A percentile compares a stretch with the other conserved stretches of the same genome.
Evolutionary conservation across 169 alveolate species (phyloP).

Genomic region (Eimeria praecox): DNA sequence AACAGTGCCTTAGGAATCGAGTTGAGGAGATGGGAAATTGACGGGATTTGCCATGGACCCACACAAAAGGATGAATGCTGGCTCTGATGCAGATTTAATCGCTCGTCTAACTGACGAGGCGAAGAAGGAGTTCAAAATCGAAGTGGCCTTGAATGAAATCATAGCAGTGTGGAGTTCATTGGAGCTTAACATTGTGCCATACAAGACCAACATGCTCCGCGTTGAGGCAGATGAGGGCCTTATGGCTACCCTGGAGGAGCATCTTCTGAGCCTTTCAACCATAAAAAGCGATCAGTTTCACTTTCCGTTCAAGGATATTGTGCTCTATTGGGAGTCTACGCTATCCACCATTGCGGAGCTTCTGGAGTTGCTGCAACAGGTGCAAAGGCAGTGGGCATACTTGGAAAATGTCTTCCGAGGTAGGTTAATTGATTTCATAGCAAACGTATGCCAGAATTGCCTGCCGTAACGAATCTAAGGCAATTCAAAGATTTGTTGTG

Average conservation of each 20-base stretch:
- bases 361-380: constrained; percentile 83
- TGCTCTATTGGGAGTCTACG: constrained; percentile 85
- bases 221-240: constrained; percentile 81
- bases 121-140: constrained; percentile 86
- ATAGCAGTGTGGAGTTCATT: constrained; percentile 77
- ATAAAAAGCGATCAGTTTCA: constrained; percentile 85
- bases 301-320: constrained; percentile 85
- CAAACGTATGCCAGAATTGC: constrained; percentile 96
- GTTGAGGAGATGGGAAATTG: too few species aligned
- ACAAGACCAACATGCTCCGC: constrained; percentile 80
- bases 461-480: constrained; percentile 94
- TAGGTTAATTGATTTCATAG: constrained; percentile 88
- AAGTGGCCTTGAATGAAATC: constrained; percentile 84
- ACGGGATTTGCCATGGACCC: neutral
- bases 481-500: constrained; percentile 89
- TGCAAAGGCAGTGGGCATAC: constrained; percentile 87
- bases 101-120: constrained; percentile 86
- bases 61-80: neutral
- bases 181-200: constrained; percentile 77
- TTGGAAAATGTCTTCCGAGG: constrained; percentile 86
- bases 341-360: constrained; percentile 86
- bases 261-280: constrained; percentile 84
- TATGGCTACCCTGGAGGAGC: constrained; percentile 85
- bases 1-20: neutral
- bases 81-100: constrained; percentile 60